Evolutionary conservation across 2,329 filamentous ascomycete genomes (phyloP).

Genomic region (Thielaviopsis euricoi): DNA sequence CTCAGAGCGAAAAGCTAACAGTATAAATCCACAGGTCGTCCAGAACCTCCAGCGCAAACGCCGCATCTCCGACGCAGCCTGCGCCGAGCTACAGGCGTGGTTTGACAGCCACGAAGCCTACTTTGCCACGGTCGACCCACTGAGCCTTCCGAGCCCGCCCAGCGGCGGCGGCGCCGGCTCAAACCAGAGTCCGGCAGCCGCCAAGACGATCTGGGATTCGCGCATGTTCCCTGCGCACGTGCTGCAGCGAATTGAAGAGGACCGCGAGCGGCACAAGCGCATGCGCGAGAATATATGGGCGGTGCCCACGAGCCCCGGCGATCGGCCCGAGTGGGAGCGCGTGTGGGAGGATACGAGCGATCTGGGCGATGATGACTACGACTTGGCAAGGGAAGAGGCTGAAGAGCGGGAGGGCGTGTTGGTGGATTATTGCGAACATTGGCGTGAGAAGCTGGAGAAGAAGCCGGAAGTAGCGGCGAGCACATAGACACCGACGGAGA

Average conservation of each 20-base stretch:
- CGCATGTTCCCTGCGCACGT: conserved; percentile 69
- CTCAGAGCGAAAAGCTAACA: conserved; percentile 5
- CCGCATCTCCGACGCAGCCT: conserved; percentile 58
- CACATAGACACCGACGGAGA: background rate
- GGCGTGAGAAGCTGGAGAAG: conserved; percentile 3
- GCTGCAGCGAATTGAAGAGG: conserved; percentile 92
- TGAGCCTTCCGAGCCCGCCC: conserved; percentile 14
- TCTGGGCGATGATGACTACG: conserved; percentile 71
- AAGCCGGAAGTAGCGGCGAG: background rate
- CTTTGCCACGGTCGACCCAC: background rate
- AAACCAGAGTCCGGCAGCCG: too few species aligned
- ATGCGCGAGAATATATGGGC: conserved; percentile 89
- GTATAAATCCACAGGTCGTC: conserved; percentile 45
- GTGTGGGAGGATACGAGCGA: conserved; percentile 81
- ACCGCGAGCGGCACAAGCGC: conserved; percentile 85
- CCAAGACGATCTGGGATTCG: background rate
- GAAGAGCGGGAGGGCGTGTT: conserved; percentile 26
- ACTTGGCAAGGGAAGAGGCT: conserved; percentile 58
- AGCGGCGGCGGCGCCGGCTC: conserved; percentile 19
- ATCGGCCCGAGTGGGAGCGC: conserved; percentile 56
- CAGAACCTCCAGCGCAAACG: conserved; percentile 52
- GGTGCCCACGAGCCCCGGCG: conserved; percentile 41
- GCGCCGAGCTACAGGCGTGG: conserved; percentile 65
- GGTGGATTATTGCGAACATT: conserved; percentile 12
- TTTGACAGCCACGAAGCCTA: conserved; percentile 63